A percentile compares a stretch with the other conserved stretches of the same genome.
phyloP scores from a whole-genome alignment of 2,329 filamentous ascomycete genomes.

The Fusarium sterilihyphosum region DNA sequence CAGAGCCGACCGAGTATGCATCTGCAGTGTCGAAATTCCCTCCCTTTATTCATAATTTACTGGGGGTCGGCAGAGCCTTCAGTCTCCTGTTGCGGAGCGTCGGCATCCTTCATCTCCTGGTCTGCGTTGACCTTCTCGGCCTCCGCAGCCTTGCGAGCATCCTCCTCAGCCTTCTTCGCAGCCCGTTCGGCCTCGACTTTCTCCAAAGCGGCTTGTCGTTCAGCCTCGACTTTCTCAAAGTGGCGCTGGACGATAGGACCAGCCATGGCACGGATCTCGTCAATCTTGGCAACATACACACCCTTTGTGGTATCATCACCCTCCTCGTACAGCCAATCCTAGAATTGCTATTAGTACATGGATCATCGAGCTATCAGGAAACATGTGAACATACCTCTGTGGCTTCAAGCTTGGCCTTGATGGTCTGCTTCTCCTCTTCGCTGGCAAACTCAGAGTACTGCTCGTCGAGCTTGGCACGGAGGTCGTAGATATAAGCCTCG shows the following conservation, averaged over 20 bases:
- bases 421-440: slow-evolving; percentile 90
- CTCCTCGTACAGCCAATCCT: slow-evolving; percentile 99
- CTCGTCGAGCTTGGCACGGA: slow-evolving; percentile 94
- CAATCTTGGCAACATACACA: slow-evolving; percentile 92
- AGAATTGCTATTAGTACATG: slow-evolving; percentile 20
- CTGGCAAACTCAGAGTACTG: slow-evolving; percentile 88
- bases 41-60: slow-evolving; percentile 42
- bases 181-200: slow-evolving; percentile 81
- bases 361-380: neutral
- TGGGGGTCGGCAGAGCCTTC: slow-evolving; percentile 55
- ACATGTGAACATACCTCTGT: slow-evolving; percentile 77
- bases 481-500: slow-evolving; percentile 96
- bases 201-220: slow-evolving; percentile 82
- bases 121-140: slow-evolving; percentile 63
- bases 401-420: slow-evolving; percentile 83
- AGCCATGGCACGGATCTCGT: slow-evolving; percentile 90
- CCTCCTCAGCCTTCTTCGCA: slow-evolving; percentile 74
- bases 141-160: slow-evolving; percentile 64
- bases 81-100: slow-evolving; percentile 60
- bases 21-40: neutral
- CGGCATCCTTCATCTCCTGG: slow-evolving; percentile 72
- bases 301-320: slow-evolving; percentile 95
- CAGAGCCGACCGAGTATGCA: neutral
- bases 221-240: slow-evolving; percentile 91
- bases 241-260: slow-evolving; percentile 94